Conservation (phyloP, 1,139 yeast genomes). For the Cylindricascospora bacillispora region DNA sequence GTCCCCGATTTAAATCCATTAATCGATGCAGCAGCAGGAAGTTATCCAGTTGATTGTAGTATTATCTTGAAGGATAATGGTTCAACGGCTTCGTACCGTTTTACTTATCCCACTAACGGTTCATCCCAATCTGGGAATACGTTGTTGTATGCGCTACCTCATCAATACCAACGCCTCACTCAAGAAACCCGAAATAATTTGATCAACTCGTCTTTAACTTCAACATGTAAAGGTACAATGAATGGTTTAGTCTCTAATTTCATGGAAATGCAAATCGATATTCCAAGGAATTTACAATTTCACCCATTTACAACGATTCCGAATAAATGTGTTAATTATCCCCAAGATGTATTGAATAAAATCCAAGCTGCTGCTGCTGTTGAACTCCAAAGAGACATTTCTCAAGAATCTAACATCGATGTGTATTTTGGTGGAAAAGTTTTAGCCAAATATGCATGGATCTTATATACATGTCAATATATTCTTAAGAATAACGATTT, state of each 20-base stretch:
- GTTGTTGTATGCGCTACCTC: conserved; percentile 51
- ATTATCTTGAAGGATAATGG: conserved; percentile 17
- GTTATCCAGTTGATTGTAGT: conserved; percentile 29
- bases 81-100: conserved; percentile 26
- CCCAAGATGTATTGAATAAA: conserved; percentile 28
- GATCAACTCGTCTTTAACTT: conserved; percentile 38
- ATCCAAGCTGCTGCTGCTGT: conserved; percentile 38
- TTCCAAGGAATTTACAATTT: conserved; percentile 40
- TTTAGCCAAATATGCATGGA: conserved; percentile 62
- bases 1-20: conserved; percentile 27
- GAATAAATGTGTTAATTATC: conserved; percentile 27
- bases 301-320: conserved; percentile 49
- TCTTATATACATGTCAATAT: conserved; percentile 48
- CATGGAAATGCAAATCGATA: conserved; percentile 33
- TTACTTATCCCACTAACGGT: conserved; percentile 30
- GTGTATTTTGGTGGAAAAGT: conserved; percentile 72
- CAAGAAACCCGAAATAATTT: conserved; percentile 9
- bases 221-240: conserved; percentile 62
- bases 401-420: conserved; percentile 49
- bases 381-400: conserved; percentile 44
- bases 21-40: conserved; percentile 44
- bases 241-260: conserved; percentile 39
- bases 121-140: conserved; percentile 25
- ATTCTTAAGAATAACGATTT: conserved; percentile 38
- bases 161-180: conserved; percentile 42